Conservation (phyloP, 75 land plant genomes). For the Isoetes taiwanensis region DNA sequence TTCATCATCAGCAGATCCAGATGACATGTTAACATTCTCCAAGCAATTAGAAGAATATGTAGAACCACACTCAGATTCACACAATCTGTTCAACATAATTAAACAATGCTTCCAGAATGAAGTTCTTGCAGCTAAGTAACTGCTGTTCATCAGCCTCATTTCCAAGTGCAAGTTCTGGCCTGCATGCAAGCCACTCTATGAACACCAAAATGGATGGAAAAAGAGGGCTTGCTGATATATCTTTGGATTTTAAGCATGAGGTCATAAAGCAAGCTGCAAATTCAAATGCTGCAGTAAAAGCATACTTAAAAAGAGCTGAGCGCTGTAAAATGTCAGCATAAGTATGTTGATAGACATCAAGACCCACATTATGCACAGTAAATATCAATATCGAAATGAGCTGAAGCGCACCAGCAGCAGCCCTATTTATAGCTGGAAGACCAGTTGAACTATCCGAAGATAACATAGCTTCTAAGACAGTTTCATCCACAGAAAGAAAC, state of each 20-base stretch:
- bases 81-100: conserved; percentile 21
- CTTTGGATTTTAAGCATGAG: conserved; percentile 24
- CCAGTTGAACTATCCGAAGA: too few species aligned
- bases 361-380: too few species aligned
- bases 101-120: conserved; percentile 35
- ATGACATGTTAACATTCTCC: too few species aligned
- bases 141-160: conserved; percentile 27
- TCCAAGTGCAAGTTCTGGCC: conserved; percentile 17
- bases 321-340: conserved; percentile 14
- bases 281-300: conserved; percentile 33
- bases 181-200: conserved; percentile 44
- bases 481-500: too few species aligned
- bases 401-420: too few species aligned
- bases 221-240: conserved; percentile 19
- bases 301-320: conserved; percentile 18
- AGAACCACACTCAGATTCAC: too few species aligned
- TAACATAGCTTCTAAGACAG: too few species aligned
- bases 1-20: too few species aligned
- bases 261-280: conserved; percentile 35
- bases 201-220: conserved; percentile 44
- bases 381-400: too few species aligned
- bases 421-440: too few species aligned
- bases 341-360: conserved; percentile 9
- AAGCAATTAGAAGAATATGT: too few species aligned
- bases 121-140: conserved; percentile 18